These are phyloP conservation scores for Metschnikowia arizonensis DNA, from an alignment of 805 yeast genomes.

Conservation along the genomic window DNA sequence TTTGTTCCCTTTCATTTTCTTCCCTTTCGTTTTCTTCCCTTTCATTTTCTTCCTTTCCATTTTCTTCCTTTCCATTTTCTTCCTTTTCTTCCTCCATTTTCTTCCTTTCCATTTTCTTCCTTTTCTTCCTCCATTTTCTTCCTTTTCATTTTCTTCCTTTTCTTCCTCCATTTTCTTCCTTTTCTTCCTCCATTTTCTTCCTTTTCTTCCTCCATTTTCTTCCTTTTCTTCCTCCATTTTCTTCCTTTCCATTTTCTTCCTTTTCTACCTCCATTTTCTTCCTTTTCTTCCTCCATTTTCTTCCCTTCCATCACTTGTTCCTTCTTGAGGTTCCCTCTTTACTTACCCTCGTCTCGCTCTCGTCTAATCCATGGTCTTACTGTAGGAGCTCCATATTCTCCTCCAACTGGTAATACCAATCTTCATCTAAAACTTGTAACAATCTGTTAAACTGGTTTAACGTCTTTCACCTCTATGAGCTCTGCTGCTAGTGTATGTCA, in stretches of 20 bases:
- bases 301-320: constrained; percentile 3
- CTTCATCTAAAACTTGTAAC: constrained; percentile 77
- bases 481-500: constrained; percentile 56
- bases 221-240: constrained; percentile 4
- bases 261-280: neutral
- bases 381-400: constrained; percentile 60
- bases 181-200: too few relatives aligned
- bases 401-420: constrained; percentile 63
- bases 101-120: too few relatives aligned
- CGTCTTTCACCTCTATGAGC: constrained; percentile 64
- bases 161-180: too few relatives aligned
- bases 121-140: too few relatives aligned
- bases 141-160: too few relatives aligned
- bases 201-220: too few relatives aligned
- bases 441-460: constrained; percentile 68
- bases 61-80: too few relatives aligned
- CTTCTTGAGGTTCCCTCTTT: constrained; percentile 5
- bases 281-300: constrained; percentile 11
- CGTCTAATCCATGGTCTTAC: constrained; percentile 60
- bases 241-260: neutral
- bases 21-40: too few relatives aligned
- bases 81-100: too few relatives aligned
- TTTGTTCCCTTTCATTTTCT: neutral
- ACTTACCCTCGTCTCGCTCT: constrained; percentile 14
- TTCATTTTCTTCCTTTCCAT: neutral